Evolutionary conservation across 768 basidiomycete genomes (phyloP), one percentile per base, ranked within the genome.

Genomic region (Royoungia palumana): DNA sequence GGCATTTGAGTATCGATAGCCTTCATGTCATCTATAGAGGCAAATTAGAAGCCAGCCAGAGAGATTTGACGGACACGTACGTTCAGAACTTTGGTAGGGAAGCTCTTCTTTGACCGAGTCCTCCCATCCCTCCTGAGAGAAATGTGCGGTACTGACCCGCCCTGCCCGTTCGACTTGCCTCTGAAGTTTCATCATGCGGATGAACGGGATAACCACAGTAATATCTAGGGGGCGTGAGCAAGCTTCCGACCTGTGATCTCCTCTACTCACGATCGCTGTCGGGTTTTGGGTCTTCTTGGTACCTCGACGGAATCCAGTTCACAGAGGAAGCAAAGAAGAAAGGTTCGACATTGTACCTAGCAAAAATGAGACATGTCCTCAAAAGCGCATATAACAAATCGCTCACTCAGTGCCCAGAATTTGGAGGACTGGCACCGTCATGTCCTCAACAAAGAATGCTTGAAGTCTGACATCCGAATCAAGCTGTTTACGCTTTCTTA

Each of bases 221-320:
- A 83, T 76, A 58, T 83, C 81, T 82, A 47, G 11, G 27, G n/a
- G 27, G 20, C 24, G 24, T 57, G 28, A 53, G 53, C n/a, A 24
- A 14, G 28, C 19, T 32, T 10, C 13, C 4, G 42, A 58, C 6
- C 51, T 39, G 75, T 71, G 17, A 73, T 44, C 39, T 46, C 44
- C 21, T 52, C 35, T 17, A 70, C 81, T 57, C 58, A 83, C 80
- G 82, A 66, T 84, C 82, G 54, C 65, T 51, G 0, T 64, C 62
- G 20, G 59, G 50, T 19, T 59, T 51, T 2, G 75, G 62, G 35
- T 77, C 76, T 57, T 83, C 82, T 52, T 82, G 74, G 36, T 78
- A 86, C 45, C 81, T 77, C 1, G 81, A 80, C 0, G 83, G 84
- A 40, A 84, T 86, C 82, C 81, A 83, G 53, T 80, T 83, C 13